Evolutionary conservation across 345 rosid species (phyloP).

Genomic region (Citrus maxima): DNA sequence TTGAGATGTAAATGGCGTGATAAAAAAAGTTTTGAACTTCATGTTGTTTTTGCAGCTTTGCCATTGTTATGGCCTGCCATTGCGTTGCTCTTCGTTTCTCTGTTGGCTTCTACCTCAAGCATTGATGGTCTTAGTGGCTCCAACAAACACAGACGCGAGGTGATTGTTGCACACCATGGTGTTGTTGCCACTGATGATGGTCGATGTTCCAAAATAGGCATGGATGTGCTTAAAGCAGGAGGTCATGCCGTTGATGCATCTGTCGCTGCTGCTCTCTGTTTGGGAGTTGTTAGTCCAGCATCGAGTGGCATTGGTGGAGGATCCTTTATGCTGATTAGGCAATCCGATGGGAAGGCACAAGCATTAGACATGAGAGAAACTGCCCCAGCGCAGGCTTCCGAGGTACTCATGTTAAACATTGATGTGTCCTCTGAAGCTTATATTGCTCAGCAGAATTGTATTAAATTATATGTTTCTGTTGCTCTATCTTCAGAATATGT

Average conservation of each 20-base stretch:
- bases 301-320: constrained; percentile 71
- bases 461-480: background rate
- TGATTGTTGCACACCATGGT: constrained; percentile 28
- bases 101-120: constrained; percentile 6
- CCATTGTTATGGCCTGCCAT: constrained; percentile 2
- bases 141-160: constrained; percentile 12
- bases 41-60: background rate
- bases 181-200: constrained; percentile 58
- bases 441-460: background rate
- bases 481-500: constrained; percentile 47
- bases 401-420: constrained; percentile 27
- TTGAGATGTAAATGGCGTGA: background rate
- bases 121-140: background rate
- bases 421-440: too few species aligned
- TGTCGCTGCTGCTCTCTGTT: constrained; percentile 48
- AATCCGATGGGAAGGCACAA: constrained; percentile 27
- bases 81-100: constrained; percentile 3
- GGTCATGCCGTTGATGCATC: constrained; percentile 65
- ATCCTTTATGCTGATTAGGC: constrained; percentile 43
- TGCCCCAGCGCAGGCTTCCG: constrained; percentile 53
- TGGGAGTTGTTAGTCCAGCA: constrained; percentile 62
- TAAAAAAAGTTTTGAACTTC: background rate
- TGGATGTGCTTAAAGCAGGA: constrained; percentile 32
- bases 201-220: constrained; percentile 46
- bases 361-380: constrained; percentile 61